Evolutionary conservation across 768 basidiomycete species (phyloP).

Genomic region (Mycena indigotica): DNA sequence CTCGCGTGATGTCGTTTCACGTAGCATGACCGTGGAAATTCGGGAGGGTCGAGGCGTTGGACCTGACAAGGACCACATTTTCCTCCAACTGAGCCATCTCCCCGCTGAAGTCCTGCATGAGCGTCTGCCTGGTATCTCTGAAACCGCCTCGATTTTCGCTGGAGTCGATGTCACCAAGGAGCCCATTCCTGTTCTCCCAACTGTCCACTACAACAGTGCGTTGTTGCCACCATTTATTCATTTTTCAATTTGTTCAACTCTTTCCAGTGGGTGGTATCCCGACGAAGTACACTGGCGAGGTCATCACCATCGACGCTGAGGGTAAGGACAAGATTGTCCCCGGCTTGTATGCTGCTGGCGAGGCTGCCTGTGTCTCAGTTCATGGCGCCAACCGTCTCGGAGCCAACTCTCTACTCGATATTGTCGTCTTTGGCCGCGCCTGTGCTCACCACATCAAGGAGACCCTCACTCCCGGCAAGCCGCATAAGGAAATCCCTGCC

Average conservation of each 20-base stretch:
- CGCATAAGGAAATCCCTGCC: constrained; percentile 85
- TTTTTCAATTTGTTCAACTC: constrained; percentile 7
- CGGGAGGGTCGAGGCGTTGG: constrained; percentile 99
- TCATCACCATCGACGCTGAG: constrained; percentile 80
- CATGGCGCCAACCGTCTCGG: constrained; percentile 99
- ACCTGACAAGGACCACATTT: constrained; percentile 96
- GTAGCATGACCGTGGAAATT: constrained; percentile 98
- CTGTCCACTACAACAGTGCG: constrained; percentile 98
- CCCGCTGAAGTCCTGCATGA: constrained; percentile 95
- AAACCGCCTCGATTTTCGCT: constrained; percentile 98
- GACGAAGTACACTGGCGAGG: constrained; percentile 97
- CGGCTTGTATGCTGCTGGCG: constrained; percentile 97
- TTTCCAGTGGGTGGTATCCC: constrained; percentile 96
- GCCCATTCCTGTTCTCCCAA: constrained; percentile 97
- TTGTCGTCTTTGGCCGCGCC: constrained; percentile 99
- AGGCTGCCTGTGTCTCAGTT: constrained; percentile 98
- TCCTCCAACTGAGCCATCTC: constrained; percentile 94
- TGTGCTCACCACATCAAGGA: constrained; percentile 97
- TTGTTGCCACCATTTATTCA: constrained; percentile 26
- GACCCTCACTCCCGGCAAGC: constrained; percentile 83
- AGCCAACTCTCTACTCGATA: constrained; percentile 97
- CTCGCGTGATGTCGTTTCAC: constrained; percentile 98
- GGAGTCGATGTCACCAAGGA: constrained; percentile 99
- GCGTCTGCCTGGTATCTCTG: constrained; percentile 97
- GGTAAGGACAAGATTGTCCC: constrained; percentile 95